Percentiles rank a stretch among this genome's conserved stretches.
Evolutionary conservation across 768 basidiomycete species (phyloP).

Genomic region (Tephrocybe sp.): DNA sequence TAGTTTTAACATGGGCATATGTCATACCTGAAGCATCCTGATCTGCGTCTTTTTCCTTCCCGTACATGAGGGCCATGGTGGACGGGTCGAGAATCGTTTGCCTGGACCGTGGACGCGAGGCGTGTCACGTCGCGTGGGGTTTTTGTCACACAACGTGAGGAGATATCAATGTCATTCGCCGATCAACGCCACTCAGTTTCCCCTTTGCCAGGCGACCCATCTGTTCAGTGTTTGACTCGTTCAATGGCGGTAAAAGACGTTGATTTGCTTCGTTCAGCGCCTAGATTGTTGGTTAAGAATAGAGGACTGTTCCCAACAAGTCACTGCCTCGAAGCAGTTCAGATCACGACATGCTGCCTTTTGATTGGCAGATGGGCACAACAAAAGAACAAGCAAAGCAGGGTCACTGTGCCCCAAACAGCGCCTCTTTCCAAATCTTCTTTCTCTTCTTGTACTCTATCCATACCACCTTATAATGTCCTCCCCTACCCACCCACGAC

Average conservation of each 20-base stretch:
- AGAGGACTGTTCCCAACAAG: too few species aligned
- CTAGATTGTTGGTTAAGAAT: too few species aligned
- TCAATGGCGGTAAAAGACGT: too few species aligned
- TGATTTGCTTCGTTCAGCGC: too few species aligned
- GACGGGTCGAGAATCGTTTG: not conserved
- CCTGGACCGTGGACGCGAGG: constrained; percentile 11
- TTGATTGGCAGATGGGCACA: not conserved
- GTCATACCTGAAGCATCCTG: constrained; percentile 17
- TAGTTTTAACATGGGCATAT: not conserved
- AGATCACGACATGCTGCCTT: not conserved
- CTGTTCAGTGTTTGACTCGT: too few species aligned
- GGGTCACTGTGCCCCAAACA: too few species aligned
- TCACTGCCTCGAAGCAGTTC: not conserved
- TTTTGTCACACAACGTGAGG: constrained; percentile 12
- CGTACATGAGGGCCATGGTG: constrained; percentile 60
- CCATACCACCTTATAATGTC: constrained; percentile 1
- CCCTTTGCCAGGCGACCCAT: too few species aligned
- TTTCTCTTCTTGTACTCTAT: not conserved
- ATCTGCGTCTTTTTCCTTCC: constrained; percentile 57
- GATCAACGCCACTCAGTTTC: too few species aligned
- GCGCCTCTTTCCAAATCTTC: too few species aligned
- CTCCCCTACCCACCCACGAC: not conserved
- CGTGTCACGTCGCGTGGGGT: constrained; percentile 18
- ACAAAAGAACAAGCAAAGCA: not conserved
- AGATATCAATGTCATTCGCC: too few species aligned